Base-by-base conservation (phyloP, 1,139 yeast genomes). In the Candida pseudoviswanathii region DNA sequence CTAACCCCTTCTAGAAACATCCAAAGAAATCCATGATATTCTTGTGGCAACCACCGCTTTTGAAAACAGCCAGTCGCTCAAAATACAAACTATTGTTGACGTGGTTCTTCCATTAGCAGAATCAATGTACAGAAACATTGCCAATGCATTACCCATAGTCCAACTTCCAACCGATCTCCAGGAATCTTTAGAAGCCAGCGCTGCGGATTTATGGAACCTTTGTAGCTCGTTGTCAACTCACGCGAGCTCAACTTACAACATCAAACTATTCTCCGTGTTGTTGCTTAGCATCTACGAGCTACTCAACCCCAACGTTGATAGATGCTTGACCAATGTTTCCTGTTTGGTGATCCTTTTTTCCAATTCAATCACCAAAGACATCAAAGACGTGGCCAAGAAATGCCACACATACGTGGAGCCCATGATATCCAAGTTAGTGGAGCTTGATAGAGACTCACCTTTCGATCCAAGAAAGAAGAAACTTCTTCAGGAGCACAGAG, bases 121-220 rank as follows among this genome's bases (percentile, higher is more conserved):
- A 25, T 44, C 53, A 22, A 46, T 47, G 47, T 46, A 44, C 40
- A 43, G 52, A 42, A 48, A 31, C 11, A 29, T 50, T 8, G 45
- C 32, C 6, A 39, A 34, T 16, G 34, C 45, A 7, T 31, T 43
- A 5, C 44, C 46, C 7, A 25, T 42, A 16, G 41, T 46, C 30
- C 46, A 47, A 31, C 30, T 51, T 9, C 48, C 51, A 9, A 26
- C 21, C 4, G 43, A 46, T 22, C 40, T 45, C 25, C 48, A 44
- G 32, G 51, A 52, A 9, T 39, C 46, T 11, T 29, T 63, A 3
- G 66, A 62, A 32, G 49, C 47, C 1, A 37, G 51, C 16, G 62
- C 64, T 2, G 58, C 67, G 5, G 58, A 57, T n/a, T 43, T 63
- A 5, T 68, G 72, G 72, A 69, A 68, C 44, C 21, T 37, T 16